Evolutionary conservation across 768 basidiomycete species (phyloP).

Genomic region (Imleria badia): DNA sequence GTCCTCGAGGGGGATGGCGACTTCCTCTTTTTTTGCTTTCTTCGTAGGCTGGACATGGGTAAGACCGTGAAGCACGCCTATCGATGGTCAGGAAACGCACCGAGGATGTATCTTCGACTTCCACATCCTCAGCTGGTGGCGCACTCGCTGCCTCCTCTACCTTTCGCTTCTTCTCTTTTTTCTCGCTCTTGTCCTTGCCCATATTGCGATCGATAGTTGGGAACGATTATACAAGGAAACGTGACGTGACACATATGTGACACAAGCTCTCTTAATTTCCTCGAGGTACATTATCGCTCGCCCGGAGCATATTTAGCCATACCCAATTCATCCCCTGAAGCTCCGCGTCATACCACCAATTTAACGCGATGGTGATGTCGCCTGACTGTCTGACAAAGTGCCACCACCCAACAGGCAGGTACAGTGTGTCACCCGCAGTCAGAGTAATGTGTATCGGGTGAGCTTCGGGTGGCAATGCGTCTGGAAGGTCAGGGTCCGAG

Average conservation of each 20-base stretch:
- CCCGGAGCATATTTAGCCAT: constrained; percentile 60
- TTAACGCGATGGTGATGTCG: constrained; percentile 65
- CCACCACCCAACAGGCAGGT: constrained; percentile 95
- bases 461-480: constrained; percentile 48
- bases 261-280: constrained; percentile 34
- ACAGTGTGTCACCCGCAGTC: constrained; percentile 73
- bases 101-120: constrained; percentile 39
- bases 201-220: constrained; percentile 31
- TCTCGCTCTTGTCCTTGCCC: constrained; percentile 76
- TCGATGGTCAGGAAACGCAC: constrained; percentile 21
- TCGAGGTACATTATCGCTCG: constrained; percentile 18
- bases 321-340: constrained; percentile 71
- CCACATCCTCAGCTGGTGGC: constrained; percentile 45
- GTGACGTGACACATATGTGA: constrained; percentile 25
- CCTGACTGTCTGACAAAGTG: constrained; percentile 80
- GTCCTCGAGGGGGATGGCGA: constrained; percentile 71
- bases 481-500: constrained; percentile 50
- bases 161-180: constrained; percentile 72
- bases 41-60: constrained; percentile 40
- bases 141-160: constrained; percentile 30
- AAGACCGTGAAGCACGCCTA: constrained; percentile 32
- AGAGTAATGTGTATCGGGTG: constrained; percentile 69
- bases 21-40: constrained; percentile 60
- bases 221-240: background rate
- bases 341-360: constrained; percentile 91